Evolutionary conservation across 331 rosid genomes (phyloP).

Genomic region (Telfairia occidentalis): DNA sequence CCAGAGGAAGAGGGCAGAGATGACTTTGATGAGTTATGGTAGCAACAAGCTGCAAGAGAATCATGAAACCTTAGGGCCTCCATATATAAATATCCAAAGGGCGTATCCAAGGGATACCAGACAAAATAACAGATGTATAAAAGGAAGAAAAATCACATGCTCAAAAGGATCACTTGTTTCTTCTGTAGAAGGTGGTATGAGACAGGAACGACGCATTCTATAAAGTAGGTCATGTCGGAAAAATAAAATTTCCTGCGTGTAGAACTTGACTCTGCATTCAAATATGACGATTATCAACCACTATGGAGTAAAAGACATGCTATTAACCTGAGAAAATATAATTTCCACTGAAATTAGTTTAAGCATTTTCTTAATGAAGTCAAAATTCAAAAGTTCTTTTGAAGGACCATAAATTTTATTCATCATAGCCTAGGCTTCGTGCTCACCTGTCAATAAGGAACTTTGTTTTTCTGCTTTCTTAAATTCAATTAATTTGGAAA

Average conservation of each 20-base stretch:
- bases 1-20: slow-evolving; percentile 85
- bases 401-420: neutral
- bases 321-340: neutral
- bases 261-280: slow-evolving; percentile 64
- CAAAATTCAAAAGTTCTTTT: neutral
- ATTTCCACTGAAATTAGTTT: neutral
- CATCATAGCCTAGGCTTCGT: neutral
- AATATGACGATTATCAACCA: slow-evolving; percentile 12
- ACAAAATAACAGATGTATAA: slow-evolving; percentile 1
- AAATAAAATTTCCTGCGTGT: slow-evolving; percentile 72
- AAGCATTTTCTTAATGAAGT: neutral
- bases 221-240: slow-evolving; percentile 75
- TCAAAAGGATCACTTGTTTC: slow-evolving; percentile 81
- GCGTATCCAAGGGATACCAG: neutral
- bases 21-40: slow-evolving; percentile 93
- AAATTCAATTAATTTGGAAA: neutral
- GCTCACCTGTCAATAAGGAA: neutral
- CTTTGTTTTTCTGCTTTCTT: neutral
- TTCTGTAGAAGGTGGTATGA: slow-evolving; percentile 67
- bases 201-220: slow-evolving; percentile 81
- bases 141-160: slow-evolving; percentile 41
- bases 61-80: slow-evolving; percentile 15
- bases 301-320: neutral
- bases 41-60: slow-evolving; percentile 78
- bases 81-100: neutral